phyloP scores from a whole-genome alignment of 208 protist species.

The Acanthamoeba royreba region DNA sequence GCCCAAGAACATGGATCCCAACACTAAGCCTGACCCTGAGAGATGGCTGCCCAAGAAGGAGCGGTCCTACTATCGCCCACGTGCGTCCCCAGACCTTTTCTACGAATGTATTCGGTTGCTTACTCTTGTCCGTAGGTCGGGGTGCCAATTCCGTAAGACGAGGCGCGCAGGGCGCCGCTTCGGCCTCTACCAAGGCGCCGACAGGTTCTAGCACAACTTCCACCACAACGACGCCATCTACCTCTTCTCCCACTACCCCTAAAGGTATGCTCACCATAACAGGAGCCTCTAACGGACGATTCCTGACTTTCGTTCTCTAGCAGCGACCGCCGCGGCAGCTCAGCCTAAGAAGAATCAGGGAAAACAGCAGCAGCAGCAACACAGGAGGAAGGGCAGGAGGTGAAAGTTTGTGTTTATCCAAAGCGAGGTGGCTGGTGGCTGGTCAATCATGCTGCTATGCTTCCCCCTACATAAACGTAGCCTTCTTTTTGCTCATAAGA shows the following conservation, averaged over 20 bases:
- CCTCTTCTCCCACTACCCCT: neutral
- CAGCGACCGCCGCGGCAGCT: neutral
- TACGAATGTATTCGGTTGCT: neutral
- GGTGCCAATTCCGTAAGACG: neutral
- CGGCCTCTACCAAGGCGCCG: neutral
- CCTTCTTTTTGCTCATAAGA: too few species aligned
- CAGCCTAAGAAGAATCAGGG: neutral
- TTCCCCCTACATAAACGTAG: too few species aligned
- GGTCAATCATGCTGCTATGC: too few species aligned
- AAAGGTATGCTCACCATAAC: neutral
- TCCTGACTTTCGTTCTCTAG: neutral
- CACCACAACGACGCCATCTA: neutral
- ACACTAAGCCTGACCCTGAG: constrained; percentile 20
- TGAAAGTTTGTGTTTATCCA: neutral
- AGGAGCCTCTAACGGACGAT: neutral
- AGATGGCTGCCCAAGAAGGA: constrained; percentile 58
- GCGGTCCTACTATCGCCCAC: constrained; percentile 41
- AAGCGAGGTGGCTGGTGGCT: too few species aligned
- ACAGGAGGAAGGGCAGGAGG: neutral
- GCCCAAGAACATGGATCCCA: constrained; percentile 51
- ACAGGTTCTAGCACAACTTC: neutral
- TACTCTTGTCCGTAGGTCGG: neutral
- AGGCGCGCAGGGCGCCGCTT: constrained; percentile 1
- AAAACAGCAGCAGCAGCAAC: neutral
- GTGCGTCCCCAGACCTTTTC: neutral